A percentile compares a stretch with the other conserved stretches of the same genome.
Evolutionary conservation across 192 early-diverging fungal genomes (phyloP).

Genomic region (Dissophora ornata): DNA sequence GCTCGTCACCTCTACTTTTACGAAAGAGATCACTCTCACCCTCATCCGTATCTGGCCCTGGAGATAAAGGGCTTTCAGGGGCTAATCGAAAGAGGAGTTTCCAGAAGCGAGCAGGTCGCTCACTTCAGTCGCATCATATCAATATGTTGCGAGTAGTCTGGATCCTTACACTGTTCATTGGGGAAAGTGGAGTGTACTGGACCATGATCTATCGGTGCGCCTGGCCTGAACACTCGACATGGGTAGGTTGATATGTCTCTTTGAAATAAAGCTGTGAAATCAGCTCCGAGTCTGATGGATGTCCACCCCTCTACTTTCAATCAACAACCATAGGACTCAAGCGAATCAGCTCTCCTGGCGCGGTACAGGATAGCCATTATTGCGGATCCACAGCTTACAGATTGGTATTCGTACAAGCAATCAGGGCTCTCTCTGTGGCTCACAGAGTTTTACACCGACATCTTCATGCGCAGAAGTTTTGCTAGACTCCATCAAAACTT

Average conservation of each 20-base stretch:
- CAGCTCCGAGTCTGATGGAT: conserved; percentile 13
- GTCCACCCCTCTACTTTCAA: neutral
- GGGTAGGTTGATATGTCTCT: conserved; percentile 18
- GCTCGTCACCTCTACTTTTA: neutral
- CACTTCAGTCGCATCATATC: no score
- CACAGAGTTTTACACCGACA: conserved; percentile 84
- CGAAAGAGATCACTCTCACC: no score
- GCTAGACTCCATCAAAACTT: conserved; percentile 61
- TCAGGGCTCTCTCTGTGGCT: conserved; percentile 70
- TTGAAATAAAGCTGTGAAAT: conserved; percentile 16
- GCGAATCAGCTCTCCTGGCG: neutral
- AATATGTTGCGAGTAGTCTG: conserved; percentile 10
- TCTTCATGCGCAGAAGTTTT: conserved; percentile 88
- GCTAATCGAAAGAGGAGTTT: no score
- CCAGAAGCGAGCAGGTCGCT: no score
- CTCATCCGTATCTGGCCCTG: no score
- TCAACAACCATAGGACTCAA: no score
- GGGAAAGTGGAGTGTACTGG: conserved; percentile 31
- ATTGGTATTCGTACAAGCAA: conserved; percentile 85
- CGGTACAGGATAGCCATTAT: conserved; percentile 72
- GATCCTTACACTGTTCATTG: conserved; percentile 5
- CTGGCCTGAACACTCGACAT: conserved; percentile 31
- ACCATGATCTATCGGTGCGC: conserved; percentile 26
- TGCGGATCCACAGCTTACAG: conserved; percentile 94
- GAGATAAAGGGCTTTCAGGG: no score